phyloP scores from a whole-genome alignment of 768 basidiomycete species.

The Gautieria morchelliformis region DNA sequence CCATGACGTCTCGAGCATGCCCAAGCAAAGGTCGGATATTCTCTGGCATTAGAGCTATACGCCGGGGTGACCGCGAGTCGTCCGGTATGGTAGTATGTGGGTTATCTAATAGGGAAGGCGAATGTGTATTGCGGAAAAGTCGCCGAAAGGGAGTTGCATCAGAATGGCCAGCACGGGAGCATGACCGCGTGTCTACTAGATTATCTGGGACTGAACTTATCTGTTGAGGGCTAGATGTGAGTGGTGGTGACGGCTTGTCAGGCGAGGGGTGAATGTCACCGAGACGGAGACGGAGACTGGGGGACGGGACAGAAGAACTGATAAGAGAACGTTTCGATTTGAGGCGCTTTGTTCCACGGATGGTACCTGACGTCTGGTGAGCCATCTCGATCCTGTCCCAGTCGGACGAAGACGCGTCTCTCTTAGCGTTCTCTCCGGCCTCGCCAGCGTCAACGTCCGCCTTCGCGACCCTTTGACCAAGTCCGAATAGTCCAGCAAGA shows the following conservation, averaged over 20 bases:
- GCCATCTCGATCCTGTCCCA: neutral
- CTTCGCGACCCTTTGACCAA: neutral
- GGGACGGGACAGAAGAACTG: neutral
- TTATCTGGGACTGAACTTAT: neutral
- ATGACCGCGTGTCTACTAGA: no score
- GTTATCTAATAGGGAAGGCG: neutral
- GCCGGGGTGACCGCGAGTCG: constrained; percentile 17
- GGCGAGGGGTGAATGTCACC: neutral
- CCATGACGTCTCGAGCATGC: constrained; percentile 67
- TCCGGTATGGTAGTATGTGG: neutral
- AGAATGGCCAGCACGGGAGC: neutral
- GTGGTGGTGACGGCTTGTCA: neutral
- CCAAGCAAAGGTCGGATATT: constrained; percentile 77
- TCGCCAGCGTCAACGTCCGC: neutral
- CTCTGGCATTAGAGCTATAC: constrained; percentile 76
- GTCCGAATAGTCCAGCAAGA: constrained; percentile 4
- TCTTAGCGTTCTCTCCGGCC: no score
- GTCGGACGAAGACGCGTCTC: constrained; percentile 1
- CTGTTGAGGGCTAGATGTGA: neutral
- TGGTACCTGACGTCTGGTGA: neutral
- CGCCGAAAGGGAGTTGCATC: neutral
- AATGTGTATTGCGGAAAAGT: neutral
- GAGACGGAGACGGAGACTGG: neutral
- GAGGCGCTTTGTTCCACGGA: neutral
- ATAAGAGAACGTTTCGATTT: neutral